A percentile compares a stretch with the other conserved stretches of the same genome.
phyloP scores from a whole-genome alignment of 768 basidiomycete genomes.

The Polyporus arcularius region DNA sequence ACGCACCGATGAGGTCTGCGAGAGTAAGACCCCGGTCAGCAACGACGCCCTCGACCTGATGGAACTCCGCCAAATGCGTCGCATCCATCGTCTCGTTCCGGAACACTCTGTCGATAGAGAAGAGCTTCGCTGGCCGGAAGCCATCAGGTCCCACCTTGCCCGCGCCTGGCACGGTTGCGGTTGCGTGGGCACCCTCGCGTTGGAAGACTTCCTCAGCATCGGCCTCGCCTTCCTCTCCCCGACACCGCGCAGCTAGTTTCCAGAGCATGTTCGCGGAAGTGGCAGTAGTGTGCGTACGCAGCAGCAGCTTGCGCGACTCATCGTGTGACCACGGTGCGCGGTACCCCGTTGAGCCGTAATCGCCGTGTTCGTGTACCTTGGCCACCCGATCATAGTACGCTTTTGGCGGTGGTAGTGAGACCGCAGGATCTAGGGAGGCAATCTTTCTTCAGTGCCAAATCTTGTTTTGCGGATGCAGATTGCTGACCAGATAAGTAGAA shows the following conservation, averaged over 20 bases:
- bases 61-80: conserved; percentile 98
- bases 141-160: conserved; percentile 52
- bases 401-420: conserved; percentile 70
- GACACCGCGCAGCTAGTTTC: conserved; percentile 83
- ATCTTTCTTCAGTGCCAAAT: neutral
- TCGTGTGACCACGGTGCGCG: conserved; percentile 93
- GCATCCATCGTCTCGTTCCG: conserved; percentile 98
- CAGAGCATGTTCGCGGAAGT: conserved; percentile 94
- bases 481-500: conserved; percentile 90
- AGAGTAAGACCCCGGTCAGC: conserved; percentile 91
- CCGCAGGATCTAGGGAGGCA: conserved; percentile 64
- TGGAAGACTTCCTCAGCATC: conserved; percentile 18
- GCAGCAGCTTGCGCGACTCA: conserved; percentile 88
- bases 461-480: neutral
- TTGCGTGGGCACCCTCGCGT: conserved; percentile 35
- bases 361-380: conserved; percentile 82
- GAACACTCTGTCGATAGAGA: conserved; percentile 98
- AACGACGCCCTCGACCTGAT: conserved; percentile 99
- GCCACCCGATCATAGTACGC: conserved; percentile 88
- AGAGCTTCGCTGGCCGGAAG: conserved; percentile 90
- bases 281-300: conserved; percentile 97
- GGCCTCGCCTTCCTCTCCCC: conserved; percentile 51
- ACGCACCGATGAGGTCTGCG: conserved; percentile 90
- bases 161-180: conserved; percentile 34
- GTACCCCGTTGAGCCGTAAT: conserved; percentile 93